phyloP scores from a whole-genome alignment of 768 basidiomycete genomes.

The Suillus americanus region DNA sequence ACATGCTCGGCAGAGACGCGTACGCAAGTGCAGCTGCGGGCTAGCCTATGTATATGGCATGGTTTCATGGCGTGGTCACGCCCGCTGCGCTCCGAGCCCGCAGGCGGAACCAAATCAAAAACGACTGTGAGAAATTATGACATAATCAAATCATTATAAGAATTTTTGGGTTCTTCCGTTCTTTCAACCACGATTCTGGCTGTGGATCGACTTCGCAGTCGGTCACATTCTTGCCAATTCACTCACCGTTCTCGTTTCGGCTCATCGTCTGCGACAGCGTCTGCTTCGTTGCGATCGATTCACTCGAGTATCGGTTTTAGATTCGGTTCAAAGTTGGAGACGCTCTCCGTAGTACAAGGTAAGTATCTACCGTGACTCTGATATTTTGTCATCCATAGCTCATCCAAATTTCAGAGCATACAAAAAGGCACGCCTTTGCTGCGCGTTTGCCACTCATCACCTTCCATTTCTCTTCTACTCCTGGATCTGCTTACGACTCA shows the following conservation, averaged over 20 bases:
- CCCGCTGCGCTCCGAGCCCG: background rate
- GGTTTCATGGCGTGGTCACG: background rate
- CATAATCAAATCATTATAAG: slow-evolving; percentile 29
- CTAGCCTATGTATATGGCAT: background rate
- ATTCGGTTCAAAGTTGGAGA: slow-evolving; percentile 18
- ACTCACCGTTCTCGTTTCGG: slow-evolving; percentile 29
- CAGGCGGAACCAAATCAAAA: slow-evolving; percentile 8
- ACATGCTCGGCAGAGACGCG: background rate
- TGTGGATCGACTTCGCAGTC: slow-evolving; percentile 49
- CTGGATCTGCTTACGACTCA: slow-evolving; percentile 57
- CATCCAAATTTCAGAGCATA: slow-evolving; percentile 30
- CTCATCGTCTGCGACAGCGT: slow-evolving; percentile 42
- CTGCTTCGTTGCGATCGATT: slow-evolving; percentile 41
- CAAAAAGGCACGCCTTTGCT: slow-evolving; percentile 93
- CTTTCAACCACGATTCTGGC: slow-evolving; percentile 32
- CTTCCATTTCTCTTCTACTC: slow-evolving; percentile 30
- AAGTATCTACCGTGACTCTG: slow-evolving; percentile 5
- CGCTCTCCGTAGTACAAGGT: slow-evolving; percentile 20
- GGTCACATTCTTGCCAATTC: slow-evolving; percentile 40
- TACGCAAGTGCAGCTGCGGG: background rate
- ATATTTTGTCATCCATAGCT: slow-evolving; percentile 20
- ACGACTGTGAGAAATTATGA: slow-evolving; percentile 27
- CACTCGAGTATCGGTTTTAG: slow-evolving; percentile 27
- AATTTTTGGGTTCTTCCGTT: slow-evolving; percentile 20
- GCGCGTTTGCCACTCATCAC: slow-evolving; percentile 72